Evolutionary conservation across 2,329 filamentous ascomycete genomes (phyloP), one percentile per base, ranked within the genome.

Genomic region (Alternaria viburni): DNA sequence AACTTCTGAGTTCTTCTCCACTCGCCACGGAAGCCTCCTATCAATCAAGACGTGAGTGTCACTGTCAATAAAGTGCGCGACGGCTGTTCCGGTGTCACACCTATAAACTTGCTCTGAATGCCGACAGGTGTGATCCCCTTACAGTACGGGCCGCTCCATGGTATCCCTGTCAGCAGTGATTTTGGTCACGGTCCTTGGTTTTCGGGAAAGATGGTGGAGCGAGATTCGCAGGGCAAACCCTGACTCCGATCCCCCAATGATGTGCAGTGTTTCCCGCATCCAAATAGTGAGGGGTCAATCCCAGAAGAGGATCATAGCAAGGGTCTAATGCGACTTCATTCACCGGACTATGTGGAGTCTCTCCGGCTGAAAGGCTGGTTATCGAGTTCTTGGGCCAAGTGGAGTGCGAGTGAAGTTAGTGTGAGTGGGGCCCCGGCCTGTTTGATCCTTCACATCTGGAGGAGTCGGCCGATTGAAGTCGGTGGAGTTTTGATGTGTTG

Each of bases 201-300:
- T 56, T 30, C 45, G 32, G 32, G 45, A 59, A 19, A 50, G 32
- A 28, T 46, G 25, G 26, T 36, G 56, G 51, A 51, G 59, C 30
- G 47, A 30, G 23, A 30, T 17, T 25, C n/a, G 54, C 59, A 55
- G 54, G 51, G 50, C 59, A 21, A 52, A 49, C 54, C 59, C 54
- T 58, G 59, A 30, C 54, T 54, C 55, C 41, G 41, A 58, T 59
- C 47, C 30, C 41, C 47, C 55, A 62, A 57, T 57, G 55, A 58
- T 62, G 54, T 26, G 55, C 46, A 55, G 43, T 41, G 26, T 46
- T 73, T n/a, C 68, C 49, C 49, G 49, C 25, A 26, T 25, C 21
- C 71, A 21, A 23, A 65, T 28, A 51, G 66, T 8, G 56, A 64
- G 52, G 67, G 61, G 57, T 17, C 21, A 32, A 59, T 62, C 60